Conservation (phyloP, 148 eudicot genomes). For the Polygonum aviculare region DNA sequence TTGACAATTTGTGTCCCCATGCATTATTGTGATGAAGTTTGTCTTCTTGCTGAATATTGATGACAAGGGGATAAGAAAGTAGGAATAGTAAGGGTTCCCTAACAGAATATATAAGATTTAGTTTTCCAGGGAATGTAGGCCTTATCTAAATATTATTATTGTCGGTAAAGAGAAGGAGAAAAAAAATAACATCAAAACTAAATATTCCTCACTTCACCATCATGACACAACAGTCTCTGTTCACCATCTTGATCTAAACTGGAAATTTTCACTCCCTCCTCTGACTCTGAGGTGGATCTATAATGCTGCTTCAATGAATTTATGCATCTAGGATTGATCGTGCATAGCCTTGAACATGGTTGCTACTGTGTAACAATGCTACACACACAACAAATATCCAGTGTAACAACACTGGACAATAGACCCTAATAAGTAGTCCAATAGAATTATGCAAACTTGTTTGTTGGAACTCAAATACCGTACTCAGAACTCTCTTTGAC, state of each 20-base stretch:
- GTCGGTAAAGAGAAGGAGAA: neutral
- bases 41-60: neutral
- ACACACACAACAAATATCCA: too few species aligned
- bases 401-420: neutral
- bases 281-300: neutral
- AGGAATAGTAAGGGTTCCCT: neutral
- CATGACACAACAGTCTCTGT: neutral
- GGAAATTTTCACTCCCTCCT: neutral
- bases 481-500: neutral
- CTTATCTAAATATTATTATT: neutral
- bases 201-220: neutral
- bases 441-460: neutral
- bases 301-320: neutral
- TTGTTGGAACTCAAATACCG: neutral
- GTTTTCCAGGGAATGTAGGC: neutral
- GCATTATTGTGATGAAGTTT: neutral
- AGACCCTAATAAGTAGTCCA: neutral
- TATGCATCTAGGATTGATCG: neutral
- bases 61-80: neutral
- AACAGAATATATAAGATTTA: neutral
- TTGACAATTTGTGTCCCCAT: neutral
- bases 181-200: neutral
- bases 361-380: neutral
- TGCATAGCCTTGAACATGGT: neutral
- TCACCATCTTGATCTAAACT: neutral